Evolutionary conservation across 352 stramenopile species (phyloP).

Genomic region (Phytopythium boreale): DNA sequence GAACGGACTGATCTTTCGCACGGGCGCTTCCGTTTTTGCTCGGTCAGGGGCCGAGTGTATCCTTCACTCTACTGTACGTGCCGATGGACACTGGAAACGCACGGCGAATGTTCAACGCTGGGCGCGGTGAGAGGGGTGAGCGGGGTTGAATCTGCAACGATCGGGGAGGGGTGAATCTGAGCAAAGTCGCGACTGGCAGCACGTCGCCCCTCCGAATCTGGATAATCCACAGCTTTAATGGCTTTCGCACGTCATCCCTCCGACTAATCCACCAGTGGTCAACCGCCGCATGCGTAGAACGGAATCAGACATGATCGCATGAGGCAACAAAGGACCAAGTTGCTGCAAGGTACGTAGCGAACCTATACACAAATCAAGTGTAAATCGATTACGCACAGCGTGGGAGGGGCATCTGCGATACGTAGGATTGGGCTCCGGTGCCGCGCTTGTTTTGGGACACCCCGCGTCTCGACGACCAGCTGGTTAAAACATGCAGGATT

Average conservation of each 20-base stretch:
- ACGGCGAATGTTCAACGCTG: background rate
- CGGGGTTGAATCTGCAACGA: slow-evolving; percentile 1
- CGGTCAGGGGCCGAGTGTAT: background rate
- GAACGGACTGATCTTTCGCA: too few relatives aligned
- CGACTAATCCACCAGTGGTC: slow-evolving; percentile 5
- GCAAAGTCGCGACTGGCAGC: background rate
- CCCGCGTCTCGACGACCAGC: background rate
- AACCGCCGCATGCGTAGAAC: background rate
- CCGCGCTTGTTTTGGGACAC: background rate
- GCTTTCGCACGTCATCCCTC: slow-evolving; percentile 2
- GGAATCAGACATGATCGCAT: background rate
- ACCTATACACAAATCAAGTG: background rate
- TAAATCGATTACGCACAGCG: slow-evolving; percentile 1
- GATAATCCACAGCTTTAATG: background rate
- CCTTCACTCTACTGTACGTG: background rate
- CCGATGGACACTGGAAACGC: slow-evolving; percentile 1
- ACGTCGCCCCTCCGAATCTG: background rate
- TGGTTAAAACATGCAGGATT: background rate
- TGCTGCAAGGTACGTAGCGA: too few relatives aligned
- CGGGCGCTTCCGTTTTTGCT: too few relatives aligned
- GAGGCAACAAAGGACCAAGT: background rate
- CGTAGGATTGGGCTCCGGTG: background rate
- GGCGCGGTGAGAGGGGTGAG: background rate
- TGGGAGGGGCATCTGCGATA: slow-evolving; percentile 1
- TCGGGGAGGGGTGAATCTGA: background rate